Conservation (phyloP, 2,329 filamentous ascomycete genomes). For the Epichloe bromicola region DNA sequence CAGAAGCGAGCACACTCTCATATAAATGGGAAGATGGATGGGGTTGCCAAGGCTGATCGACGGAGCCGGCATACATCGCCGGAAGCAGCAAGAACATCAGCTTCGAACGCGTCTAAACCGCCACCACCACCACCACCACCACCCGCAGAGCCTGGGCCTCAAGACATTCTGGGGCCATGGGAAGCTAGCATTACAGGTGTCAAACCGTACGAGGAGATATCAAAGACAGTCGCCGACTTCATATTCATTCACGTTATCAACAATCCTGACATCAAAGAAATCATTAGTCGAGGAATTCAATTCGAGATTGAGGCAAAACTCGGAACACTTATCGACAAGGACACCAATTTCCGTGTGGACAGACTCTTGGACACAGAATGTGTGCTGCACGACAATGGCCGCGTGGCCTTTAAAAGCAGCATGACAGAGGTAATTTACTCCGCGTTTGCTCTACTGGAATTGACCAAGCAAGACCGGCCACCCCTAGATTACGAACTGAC, state of each 20-base stretch:
- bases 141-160: slow-evolving; percentile 16
- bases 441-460: neutral
- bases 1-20: slow-evolving; percentile 24
- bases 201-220: slow-evolving; percentile 60
- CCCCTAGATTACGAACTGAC: slow-evolving; percentile 8
- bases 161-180: slow-evolving; percentile 41
- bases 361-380: slow-evolving; percentile 59
- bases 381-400: slow-evolving; percentile 47
- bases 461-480: neutral
- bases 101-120: slow-evolving; percentile 11
- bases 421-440: slow-evolving; percentile 65
- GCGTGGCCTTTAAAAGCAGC: slow-evolving; percentile 65
- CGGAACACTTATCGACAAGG: slow-evolving; percentile 64
- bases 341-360: slow-evolving; percentile 54
- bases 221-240: slow-evolving; percentile 69
- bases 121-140: slow-evolving; percentile 9
- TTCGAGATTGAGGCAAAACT: slow-evolving; percentile 94
- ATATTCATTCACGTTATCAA: slow-evolving; percentile 59
- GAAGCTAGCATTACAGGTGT: slow-evolving; percentile 56
- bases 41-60: slow-evolving; percentile 16
- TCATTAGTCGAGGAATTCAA: slow-evolving; percentile 51
- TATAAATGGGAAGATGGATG: slow-evolving; percentile 26
- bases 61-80: slow-evolving; percentile 34
- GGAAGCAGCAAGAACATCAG: slow-evolving; percentile 26
- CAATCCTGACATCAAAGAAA: slow-evolving; percentile 51